A percentile compares a stretch with the other conserved stretches of the same genome.
phyloP scores from a whole-genome alignment of 495 filamentous ascomycete genomes.

The Glonium stellatum region DNA sequence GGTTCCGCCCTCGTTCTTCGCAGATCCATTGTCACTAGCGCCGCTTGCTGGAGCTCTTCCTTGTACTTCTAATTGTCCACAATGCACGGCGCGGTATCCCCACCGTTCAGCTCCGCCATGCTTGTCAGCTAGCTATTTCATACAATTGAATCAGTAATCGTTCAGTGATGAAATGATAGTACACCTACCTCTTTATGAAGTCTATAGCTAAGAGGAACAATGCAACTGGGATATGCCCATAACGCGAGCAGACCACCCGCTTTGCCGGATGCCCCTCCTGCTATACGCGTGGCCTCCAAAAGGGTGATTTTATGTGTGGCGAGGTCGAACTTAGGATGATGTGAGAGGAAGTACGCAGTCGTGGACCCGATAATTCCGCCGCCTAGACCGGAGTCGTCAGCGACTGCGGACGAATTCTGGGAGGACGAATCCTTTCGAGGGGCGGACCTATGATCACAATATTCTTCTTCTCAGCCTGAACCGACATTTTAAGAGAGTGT shows the following conservation, averaged over 20 bases:
- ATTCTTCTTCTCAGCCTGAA: constrained; percentile 10
- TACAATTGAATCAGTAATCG: background rate
- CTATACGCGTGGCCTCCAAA: constrained; percentile 81
- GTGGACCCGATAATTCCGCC: constrained; percentile 94
- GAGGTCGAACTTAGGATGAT: constrained; percentile 77
- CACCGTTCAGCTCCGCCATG: constrained; percentile 75
- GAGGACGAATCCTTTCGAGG: background rate
- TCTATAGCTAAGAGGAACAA: constrained; percentile 81
- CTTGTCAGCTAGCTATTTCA: constrained; percentile 58
- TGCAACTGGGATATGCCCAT: constrained; percentile 83
- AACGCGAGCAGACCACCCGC: constrained; percentile 84
- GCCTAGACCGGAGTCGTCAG: constrained; percentile 41
- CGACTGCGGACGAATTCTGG: background rate
- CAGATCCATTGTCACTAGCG: constrained; percentile 3
- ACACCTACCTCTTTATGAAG: constrained; percentile 58
- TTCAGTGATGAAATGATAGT: background rate
- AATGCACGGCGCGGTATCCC: constrained; percentile 78
- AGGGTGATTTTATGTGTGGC: constrained; percentile 72
- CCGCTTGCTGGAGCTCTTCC: constrained; percentile 30
- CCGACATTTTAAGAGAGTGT: constrained; percentile 15
- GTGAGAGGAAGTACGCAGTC: constrained; percentile 86
- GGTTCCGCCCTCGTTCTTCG: constrained; percentile 24
- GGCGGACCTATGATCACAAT: constrained; percentile 28
- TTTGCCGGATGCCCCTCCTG: constrained; percentile 89
- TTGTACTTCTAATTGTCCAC: constrained; percentile 61